Percentiles rank a stretch among this genome's conserved stretches.
phyloP scores from a whole-genome alignment of 495 filamentous ascomycete species.

The Oidiodendron maius region DNA sequence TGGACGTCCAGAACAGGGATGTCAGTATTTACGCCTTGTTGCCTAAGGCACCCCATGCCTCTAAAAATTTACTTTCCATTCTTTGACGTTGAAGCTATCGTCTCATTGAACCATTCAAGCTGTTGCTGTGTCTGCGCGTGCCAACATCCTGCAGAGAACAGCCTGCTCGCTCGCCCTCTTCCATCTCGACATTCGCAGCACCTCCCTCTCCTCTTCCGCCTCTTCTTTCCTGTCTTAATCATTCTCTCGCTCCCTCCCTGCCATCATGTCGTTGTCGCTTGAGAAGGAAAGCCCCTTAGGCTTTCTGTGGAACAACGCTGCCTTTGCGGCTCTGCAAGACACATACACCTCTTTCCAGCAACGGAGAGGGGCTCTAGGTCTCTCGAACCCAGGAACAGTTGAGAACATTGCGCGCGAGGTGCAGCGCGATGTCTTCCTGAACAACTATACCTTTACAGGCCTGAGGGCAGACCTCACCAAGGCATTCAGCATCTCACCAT shows the following conservation, averaged over 20 bases:
- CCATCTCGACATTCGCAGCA: neutral
- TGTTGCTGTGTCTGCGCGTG: neutral
- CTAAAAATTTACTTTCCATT: neutral
- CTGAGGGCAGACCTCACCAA: slow-evolving; percentile 94
- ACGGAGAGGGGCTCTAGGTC: slow-evolving; percentile 76
- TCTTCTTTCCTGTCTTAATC: neutral
- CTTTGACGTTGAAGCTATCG: neutral
- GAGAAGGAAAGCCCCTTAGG: slow-evolving; percentile 51
- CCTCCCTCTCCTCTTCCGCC: neutral
- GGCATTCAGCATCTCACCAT: slow-evolving; percentile 81
- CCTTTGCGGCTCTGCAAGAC: slow-evolving; percentile 63
- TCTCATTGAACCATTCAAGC: too few relatives aligned
- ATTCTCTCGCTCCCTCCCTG: neutral
- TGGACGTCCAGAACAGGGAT: neutral
- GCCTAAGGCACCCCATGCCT: neutral
- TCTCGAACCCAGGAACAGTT: slow-evolving; percentile 86
- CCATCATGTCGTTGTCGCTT: slow-evolving; percentile 18
- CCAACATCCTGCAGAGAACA: neutral
- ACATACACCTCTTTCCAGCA: slow-evolving; percentile 79
- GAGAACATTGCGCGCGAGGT: slow-evolving; percentile 91
- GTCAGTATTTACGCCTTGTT: neutral
- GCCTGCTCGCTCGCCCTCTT: too few relatives aligned
- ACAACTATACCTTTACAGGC: slow-evolving; percentile 91
- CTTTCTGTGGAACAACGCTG: slow-evolving; percentile 66
- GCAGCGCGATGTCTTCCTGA: slow-evolving; percentile 88